Conservation (phyloP, 192 early-diverging fungal genomes). For the Umbelopsis ramanniana region DNA sequence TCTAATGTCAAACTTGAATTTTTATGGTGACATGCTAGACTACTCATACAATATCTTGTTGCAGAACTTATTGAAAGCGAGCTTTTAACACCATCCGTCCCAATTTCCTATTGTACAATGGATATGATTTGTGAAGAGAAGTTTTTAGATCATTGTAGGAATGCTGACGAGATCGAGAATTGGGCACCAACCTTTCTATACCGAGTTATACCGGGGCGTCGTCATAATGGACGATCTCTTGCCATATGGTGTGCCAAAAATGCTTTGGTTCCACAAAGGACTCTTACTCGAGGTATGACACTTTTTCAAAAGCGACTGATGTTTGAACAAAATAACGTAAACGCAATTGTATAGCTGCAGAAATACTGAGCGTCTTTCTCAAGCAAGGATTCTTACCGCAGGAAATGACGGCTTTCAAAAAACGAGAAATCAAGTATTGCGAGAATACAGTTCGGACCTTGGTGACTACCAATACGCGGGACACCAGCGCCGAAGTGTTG, state of each 20-base stretch:
- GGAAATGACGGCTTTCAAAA: constrained; percentile 1
- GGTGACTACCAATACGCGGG: neutral
- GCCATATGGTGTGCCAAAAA: constrained; percentile 52
- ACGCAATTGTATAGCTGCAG: neutral
- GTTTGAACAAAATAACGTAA: neutral
- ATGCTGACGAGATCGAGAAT: constrained; percentile 34
- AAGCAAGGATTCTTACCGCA: neutral
- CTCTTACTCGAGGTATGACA: neutral
- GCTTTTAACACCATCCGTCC: constrained; percentile 44
- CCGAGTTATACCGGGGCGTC: constrained; percentile 48
- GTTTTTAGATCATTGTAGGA: neutral
- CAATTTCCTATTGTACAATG: constrained; percentile 59
- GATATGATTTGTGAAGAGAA: constrained; percentile 42
- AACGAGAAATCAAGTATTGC: neutral
- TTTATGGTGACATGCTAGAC: too few species aligned
- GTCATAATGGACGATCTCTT: constrained; percentile 39
- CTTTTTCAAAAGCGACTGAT: neutral
- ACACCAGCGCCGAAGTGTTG: neutral
- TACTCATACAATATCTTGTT: neutral
- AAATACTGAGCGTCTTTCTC: neutral
- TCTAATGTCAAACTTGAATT: neutral
- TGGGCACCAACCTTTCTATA: constrained; percentile 63
- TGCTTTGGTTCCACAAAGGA: constrained; percentile 37
- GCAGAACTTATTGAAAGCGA: constrained; percentile 56
- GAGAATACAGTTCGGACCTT: constrained; percentile 14